Percentiles rank a stretch among this genome's conserved stretches.
These are phyloP conservation scores for Aspergillus quadricinctus DNA, from an alignment of 2,329 filamentous ascomycete species.

Conservation along the genomic window DNA sequence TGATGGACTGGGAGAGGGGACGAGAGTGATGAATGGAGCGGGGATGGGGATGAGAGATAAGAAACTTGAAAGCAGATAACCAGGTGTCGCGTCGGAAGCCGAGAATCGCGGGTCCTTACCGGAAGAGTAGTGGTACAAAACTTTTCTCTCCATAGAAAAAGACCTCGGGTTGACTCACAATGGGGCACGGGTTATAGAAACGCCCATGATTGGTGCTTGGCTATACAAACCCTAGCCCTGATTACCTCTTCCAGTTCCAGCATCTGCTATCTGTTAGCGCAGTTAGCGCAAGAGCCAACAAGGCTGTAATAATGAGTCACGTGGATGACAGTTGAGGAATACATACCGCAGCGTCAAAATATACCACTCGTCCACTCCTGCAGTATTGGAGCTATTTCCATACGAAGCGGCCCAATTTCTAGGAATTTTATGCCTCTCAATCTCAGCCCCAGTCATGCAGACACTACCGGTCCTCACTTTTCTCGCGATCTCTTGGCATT, in stretches of 20 bases:
- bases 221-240: slow-evolving; percentile 18
- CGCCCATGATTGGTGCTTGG: slow-evolving; percentile 18
- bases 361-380: no score
- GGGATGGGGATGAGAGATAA: slow-evolving; percentile 9
- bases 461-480: no score
- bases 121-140: slow-evolving; percentile 15
- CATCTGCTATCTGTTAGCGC: no score
- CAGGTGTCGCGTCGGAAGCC: slow-evolving; percentile 1
- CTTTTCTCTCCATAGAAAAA: neutral
- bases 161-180: slow-evolving; percentile 5
- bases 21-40: neutral
- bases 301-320: no score
- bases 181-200: slow-evolving; percentile 16
- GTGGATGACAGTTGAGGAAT: no score
- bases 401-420: no score
- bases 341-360: no score
- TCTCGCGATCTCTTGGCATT: no score
- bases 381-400: no score
- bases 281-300: no score
- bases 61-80: slow-evolving; percentile 2
- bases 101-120: neutral
- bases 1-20: neutral
- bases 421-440: no score
- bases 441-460: no score
- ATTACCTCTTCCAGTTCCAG: neutral